Evolutionary conservation across 208 protist genomes (phyloP), one percentile per base, ranked within the genome.

Genomic region (Trypanosoma caninum): DNA sequence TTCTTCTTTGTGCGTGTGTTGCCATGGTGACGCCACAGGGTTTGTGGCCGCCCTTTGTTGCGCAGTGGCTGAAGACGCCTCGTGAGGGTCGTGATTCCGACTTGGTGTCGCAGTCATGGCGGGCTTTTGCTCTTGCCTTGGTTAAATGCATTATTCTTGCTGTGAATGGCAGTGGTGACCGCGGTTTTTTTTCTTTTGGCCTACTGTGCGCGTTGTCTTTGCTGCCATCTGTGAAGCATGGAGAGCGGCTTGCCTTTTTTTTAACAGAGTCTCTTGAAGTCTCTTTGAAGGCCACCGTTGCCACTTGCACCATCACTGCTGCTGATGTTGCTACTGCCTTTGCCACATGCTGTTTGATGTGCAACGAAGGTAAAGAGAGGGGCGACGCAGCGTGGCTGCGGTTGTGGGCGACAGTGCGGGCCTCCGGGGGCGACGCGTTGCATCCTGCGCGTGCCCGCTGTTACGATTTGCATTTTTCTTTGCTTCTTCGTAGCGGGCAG

Each of bases 401-500:
- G 30, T 54, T 57, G n/a, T 66, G 60, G 60, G 37, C 45, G 27
- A 37, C 22, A 8, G 22, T 55, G 41, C 34, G 23, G 23, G 10
- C 47, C 33, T 16, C 5, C 0, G 28, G 14, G 5, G 37, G 35
- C 16, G 6, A 31, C 11, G 52, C 18, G 6, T 46, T 50, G 23
- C 13, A 35, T 27, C 22, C 48, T 4, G 38, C 45, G 42, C 57
- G 58, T 42, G 57, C 72, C 23, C 54, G 28, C n/a, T 79, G 73
- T 30, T 50, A 77, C 2, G 78, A 74, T 40, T 71, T 74, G 69
- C 76, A 78, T 42, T 61, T 87, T 25, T 65, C 65, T 40, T 82
- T 75, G 46, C 61, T 87, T 20, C 25, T 87, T 10, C 27, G 47
- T 5, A 51, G 60, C 28, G 50, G 58, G 33, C 27, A 40, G 28